Base-by-base conservation (phyloP, 257 asterid genomes). In the Ilex asprella region DNA sequence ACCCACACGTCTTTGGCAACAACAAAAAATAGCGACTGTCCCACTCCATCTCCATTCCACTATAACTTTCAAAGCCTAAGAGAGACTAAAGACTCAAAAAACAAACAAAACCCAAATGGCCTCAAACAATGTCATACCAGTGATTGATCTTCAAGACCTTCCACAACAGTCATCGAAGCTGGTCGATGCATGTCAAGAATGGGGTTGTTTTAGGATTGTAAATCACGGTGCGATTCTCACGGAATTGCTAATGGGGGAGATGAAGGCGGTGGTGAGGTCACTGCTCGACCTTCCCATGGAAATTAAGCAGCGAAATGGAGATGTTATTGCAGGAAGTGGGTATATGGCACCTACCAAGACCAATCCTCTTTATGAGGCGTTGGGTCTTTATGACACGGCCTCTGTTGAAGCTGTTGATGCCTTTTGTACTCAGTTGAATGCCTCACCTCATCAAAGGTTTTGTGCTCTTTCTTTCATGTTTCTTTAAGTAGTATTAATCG, bases 331-430 rank as follows among this genome's bases (percentile, higher is more conserved):
- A 6, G 85, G 86, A 10, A 84, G 88, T 60, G 95, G 96, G 7
- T 88, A 86, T 65, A 63, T 84, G 71, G 75, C 85, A 7, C 95
- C 88, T 11, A 71, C 76, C 10, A 30, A 59, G 35, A 63, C 13
- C 41, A 86, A 82, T 63, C 96, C 95, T 5, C 80, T 81, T 16
- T 86, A 82, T 59, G 90, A 88, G 56, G 81, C 90, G 0, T 63
- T 88, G 30, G 95, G 95, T 12, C 86, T 88, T 7, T 82, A 82
- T 63, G 90, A 88, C 16, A 64, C 75, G 66, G 73, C 82, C 0
- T 77, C 81, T 10, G 32, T 68, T 14, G 63, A 70, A 39, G 90
- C 76, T 44, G 71, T 83, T 31, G 71, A 77, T 47, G 74, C 55
- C 12, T 86, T 88, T 50, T 86, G 84, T 64, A 32, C 82, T 54